phyloP scores from a whole-genome alignment of 1,139 yeast genomes.

The Hyphopichia burtonii region DNA sequence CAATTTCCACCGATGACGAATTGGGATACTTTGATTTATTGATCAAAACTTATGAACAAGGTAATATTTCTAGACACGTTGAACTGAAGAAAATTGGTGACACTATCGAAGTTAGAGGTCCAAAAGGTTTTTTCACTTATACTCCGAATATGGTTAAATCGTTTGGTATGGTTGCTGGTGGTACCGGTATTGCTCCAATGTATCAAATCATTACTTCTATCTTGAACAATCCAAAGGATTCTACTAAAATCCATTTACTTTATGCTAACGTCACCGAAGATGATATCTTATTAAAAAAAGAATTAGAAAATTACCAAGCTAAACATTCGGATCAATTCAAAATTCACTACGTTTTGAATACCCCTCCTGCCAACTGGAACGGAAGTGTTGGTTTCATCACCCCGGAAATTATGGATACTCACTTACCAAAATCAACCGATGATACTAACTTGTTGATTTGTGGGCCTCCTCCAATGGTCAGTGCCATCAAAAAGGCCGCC shows the following conservation, averaged over 20 bases:
- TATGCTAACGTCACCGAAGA: slow-evolving; percentile 77
- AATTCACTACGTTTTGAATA: slow-evolving; percentile 79
- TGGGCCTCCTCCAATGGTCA: slow-evolving; percentile 87
- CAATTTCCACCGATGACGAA: slow-evolving; percentile 82
- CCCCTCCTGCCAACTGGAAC: slow-evolving; percentile 50
- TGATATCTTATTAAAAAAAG: slow-evolving; percentile 76
- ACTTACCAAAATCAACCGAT: slow-evolving; percentile 60
- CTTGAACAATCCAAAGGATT: slow-evolving; percentile 72
- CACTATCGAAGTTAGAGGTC: slow-evolving; percentile 65
- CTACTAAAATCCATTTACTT: slow-evolving; percentile 76
- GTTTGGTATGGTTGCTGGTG: slow-evolving; percentile 89
- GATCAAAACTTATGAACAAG: slow-evolving; percentile 89
- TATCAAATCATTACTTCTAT: slow-evolving; percentile 77
- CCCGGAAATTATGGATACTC: slow-evolving; percentile 58
- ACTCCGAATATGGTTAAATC: slow-evolving; percentile 77
- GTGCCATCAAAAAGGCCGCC: slow-evolving; percentile 85
- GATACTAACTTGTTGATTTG: slow-evolving; percentile 78
- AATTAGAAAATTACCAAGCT: slow-evolving; percentile 64
- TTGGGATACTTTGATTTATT: slow-evolving; percentile 87
- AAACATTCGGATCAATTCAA: slow-evolving; percentile 74
- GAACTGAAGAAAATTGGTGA: slow-evolving; percentile 58
- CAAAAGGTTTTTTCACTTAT: slow-evolving; percentile 89
- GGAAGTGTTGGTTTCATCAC: slow-evolving; percentile 66
- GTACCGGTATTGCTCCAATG: slow-evolving; percentile 94
- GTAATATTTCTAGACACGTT: slow-evolving; percentile 80